Evolutionary conservation across 1,139 yeast species (phyloP).

Genomic region (Blastobotrys serpentis): DNA sequence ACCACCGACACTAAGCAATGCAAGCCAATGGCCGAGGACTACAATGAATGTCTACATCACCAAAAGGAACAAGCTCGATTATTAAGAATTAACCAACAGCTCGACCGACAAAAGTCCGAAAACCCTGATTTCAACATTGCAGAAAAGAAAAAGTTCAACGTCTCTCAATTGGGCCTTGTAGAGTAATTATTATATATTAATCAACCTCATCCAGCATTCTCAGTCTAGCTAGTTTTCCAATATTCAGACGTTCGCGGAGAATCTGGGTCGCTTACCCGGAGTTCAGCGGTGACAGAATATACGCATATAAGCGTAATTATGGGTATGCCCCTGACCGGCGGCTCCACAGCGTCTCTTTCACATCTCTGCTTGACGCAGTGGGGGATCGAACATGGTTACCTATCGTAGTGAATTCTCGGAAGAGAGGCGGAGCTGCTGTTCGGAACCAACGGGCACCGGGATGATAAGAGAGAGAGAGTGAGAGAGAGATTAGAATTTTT

Average conservation of each 20-base stretch:
- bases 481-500: too few relatives aligned
- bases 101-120: constrained; percentile 24
- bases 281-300: too few relatives aligned
- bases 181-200: constrained; percentile 10
- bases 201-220: neutral
- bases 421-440: too few relatives aligned
- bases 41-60: constrained; percentile 51
- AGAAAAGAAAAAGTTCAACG: constrained; percentile 23
- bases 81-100: constrained; percentile 29
- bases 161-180: constrained; percentile 28
- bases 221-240: neutral
- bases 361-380: too few relatives aligned
- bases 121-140: constrained; percentile 26
- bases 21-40: constrained; percentile 45
- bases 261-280: neutral
- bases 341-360: too few relatives aligned
- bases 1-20: constrained; percentile 42
- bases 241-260: too few relatives aligned
- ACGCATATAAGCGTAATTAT: too few relatives aligned
- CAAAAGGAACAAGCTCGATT: constrained; percentile 41
- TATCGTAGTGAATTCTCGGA: too few relatives aligned
- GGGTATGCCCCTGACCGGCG: too few relatives aligned
- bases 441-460: too few relatives aligned
- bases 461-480: too few relatives aligned
- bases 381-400: too few relatives aligned